Conservation (phyloP, 768 basidiomycete genomes). For the Trametes maxima region DNA sequence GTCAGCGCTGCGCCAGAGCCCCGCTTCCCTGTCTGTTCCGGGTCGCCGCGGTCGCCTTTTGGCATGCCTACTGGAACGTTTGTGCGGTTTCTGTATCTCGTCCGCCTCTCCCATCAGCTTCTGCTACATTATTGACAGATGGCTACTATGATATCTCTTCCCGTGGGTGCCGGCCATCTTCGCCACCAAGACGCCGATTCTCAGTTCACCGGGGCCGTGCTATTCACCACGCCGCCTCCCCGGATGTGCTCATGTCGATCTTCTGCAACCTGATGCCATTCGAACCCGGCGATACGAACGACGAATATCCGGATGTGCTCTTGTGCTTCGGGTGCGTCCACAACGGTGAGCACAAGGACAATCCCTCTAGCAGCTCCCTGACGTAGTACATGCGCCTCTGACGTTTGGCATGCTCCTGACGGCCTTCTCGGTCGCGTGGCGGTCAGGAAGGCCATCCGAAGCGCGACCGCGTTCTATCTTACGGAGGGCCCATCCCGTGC, state of each 20-base stretch:
- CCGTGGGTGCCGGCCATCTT: slow-evolving; percentile 19
- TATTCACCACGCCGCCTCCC: background rate
- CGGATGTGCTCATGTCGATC: slow-evolving; percentile 15
- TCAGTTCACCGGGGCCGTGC: slow-evolving; percentile 11
- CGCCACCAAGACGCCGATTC: background rate
- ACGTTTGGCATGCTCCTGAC: slow-evolving; percentile 8
- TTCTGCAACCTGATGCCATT: background rate
- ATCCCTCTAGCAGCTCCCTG: background rate
- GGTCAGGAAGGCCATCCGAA: background rate
- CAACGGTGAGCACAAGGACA: background rate
- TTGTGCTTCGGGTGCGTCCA: background rate
- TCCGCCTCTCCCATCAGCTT: slow-evolving; percentile 15
- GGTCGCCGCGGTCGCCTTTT: background rate
- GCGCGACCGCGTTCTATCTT: background rate
- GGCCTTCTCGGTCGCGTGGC: slow-evolving; percentile 13
- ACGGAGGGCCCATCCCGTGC: too few relatives aligned
- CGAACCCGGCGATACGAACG: background rate
- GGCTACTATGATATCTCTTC: slow-evolving; percentile 18
- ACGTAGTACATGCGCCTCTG: slow-evolving; percentile 1
- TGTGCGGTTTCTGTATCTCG: slow-evolving; percentile 4
- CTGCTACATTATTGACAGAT: slow-evolving; percentile 20
- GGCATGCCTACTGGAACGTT: slow-evolving; percentile 1
- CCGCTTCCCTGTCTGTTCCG: slow-evolving; percentile 8
- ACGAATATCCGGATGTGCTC: background rate
- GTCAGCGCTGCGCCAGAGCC: slow-evolving; percentile 13